These are phyloP conservation scores for Cystobasidiaceae sp. DNA, from an alignment of 1,284 basidiomycete genomes.

Conservation along the genomic window DNA sequence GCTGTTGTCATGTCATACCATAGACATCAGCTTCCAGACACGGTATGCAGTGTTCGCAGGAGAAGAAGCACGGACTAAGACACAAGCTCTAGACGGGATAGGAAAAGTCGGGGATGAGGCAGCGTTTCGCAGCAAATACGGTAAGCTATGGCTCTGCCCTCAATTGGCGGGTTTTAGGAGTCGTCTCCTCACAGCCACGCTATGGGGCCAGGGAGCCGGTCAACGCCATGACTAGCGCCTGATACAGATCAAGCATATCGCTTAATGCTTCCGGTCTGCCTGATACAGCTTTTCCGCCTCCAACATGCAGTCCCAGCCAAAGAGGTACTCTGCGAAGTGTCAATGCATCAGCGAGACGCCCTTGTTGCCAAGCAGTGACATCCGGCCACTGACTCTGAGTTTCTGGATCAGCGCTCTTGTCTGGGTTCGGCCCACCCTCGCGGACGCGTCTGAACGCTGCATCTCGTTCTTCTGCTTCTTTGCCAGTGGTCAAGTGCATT, in stretches of 20 bases:
- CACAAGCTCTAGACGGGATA: neutral
- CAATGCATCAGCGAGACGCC: neutral
- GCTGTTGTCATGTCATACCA: too few species aligned
- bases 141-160: neutral
- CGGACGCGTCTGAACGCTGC: conserved; percentile 30
- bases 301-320: conserved; percentile 23
- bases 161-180: neutral
- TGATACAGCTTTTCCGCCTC: conserved; percentile 28
- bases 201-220: too few species aligned
- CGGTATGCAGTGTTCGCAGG: too few species aligned
- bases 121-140: neutral
- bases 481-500: conserved; percentile 44
- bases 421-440: conserved; percentile 28
- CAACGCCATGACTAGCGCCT: neutral
- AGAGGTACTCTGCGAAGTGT: conserved; percentile 14
- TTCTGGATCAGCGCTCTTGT: conserved; percentile 20
- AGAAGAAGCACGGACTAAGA: too few species aligned
- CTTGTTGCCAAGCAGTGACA: neutral
- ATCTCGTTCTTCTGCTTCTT: conserved; percentile 37
- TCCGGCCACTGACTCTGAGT: conserved; percentile 5
- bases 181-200: too few species aligned
- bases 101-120: neutral
- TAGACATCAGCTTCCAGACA: too few species aligned
- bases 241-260: neutral
- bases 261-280: conserved; percentile 13